Conservation (phyloP, 176 grass and related monocot species). For the Echinochloa phyllopogon region DNA sequence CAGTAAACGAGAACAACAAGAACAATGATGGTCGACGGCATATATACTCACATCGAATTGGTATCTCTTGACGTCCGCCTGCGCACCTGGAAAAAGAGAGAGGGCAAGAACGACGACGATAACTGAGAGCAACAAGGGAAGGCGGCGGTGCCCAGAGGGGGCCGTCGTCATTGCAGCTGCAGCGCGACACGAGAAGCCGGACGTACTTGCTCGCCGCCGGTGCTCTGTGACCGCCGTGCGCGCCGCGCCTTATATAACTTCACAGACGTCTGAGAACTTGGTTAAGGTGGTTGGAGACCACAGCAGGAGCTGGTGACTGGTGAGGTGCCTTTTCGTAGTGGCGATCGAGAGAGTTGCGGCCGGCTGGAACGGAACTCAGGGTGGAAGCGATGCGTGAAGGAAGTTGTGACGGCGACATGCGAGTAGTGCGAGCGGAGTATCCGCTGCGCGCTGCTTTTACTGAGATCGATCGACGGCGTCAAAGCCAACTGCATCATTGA, state of each 20-base stretch:
- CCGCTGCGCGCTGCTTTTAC: background rate
- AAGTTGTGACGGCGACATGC: constrained; percentile 50
- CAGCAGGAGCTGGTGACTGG: background rate
- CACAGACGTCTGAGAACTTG: background rate
- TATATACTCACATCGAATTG: constrained; percentile 68
- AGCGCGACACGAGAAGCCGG: background rate
- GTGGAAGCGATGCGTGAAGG: constrained; percentile 63
- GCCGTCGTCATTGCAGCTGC: background rate
- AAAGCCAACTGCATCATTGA: background rate
- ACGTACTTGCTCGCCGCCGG: background rate
- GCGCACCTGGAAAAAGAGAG: background rate
- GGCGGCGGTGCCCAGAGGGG: background rate
- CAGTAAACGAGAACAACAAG: background rate
- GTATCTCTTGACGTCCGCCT: constrained; percentile 61
- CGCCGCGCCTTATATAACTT: constrained; percentile 2
- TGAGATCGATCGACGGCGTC: background rate
- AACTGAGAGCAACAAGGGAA: constrained; percentile 17
- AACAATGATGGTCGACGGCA: background rate
- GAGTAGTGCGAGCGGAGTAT: background rate
- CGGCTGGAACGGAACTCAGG: background rate
- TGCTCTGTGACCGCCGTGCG: background rate
- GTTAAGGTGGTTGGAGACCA: constrained; percentile 34
- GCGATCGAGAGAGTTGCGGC: background rate
- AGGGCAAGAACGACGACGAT: constrained; percentile 25
- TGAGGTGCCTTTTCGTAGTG: background rate